Evolutionary conservation across 495 filamentous ascomycete genomes (phyloP).

Genomic region (Rhizodiscina lignyota): DNA sequence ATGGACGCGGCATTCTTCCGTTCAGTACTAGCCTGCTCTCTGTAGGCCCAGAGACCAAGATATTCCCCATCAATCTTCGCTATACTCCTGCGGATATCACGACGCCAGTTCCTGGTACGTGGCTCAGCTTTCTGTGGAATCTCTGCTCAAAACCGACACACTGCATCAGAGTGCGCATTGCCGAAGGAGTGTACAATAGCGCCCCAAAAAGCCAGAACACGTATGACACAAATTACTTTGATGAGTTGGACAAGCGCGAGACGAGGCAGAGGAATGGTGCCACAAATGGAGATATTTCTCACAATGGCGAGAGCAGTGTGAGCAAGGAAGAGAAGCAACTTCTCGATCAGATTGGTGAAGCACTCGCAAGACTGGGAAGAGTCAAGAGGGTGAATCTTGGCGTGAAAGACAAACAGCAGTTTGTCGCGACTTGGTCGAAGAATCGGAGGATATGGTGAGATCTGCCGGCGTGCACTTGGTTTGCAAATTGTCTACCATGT

Average conservation of each 20-base stretch:
- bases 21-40: slow-evolving; percentile 57
- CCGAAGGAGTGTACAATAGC: slow-evolving; percentile 1
- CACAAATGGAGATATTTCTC: not conserved
- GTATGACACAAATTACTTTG: slow-evolving; percentile 34
- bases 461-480: no score
- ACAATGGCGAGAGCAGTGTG: slow-evolving; percentile 18
- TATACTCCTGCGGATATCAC: slow-evolving; percentile 82
- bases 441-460: no score
- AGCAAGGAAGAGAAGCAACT: slow-evolving; percentile 28
- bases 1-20: slow-evolving; percentile 78
- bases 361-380: slow-evolving; percentile 72
- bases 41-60: slow-evolving; percentile 42
- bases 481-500: no score
- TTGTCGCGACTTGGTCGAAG: slow-evolving; percentile 44
- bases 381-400: slow-evolving; percentile 84
- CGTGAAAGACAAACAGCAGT: slow-evolving; percentile 64
- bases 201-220: slow-evolving; percentile 16
- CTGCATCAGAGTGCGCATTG: slow-evolving; percentile 71
- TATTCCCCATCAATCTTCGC: slow-evolving; percentile 79
- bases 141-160: slow-evolving; percentile 75
- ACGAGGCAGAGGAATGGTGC: not conserved
- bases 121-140: slow-evolving; percentile 61
- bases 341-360: slow-evolving; percentile 62
- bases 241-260: slow-evolving; percentile 19
- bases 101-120: slow-evolving; percentile 65